These are phyloP conservation scores for Aphelidium insulamus DNA, from an alignment of 371 early-diverging fungal genomes.

Conservation along the genomic window DNA sequence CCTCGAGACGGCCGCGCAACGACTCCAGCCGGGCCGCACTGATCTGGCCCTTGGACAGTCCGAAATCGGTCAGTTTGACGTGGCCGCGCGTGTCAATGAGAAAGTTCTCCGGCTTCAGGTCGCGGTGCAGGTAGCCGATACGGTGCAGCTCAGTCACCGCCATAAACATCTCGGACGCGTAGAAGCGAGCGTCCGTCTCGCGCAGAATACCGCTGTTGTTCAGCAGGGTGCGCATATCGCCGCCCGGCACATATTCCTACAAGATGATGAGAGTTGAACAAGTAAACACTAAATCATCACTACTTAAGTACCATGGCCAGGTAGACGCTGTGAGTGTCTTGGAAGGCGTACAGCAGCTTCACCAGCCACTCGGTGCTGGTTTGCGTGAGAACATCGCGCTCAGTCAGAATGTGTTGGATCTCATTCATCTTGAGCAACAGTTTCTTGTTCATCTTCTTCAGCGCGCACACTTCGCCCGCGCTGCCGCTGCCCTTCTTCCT, in stretches of 20 bases:
- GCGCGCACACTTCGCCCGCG: constrained; percentile 37
- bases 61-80: constrained; percentile 76
- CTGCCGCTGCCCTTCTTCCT: constrained; percentile 27
- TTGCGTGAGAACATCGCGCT: constrained; percentile 37
- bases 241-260: constrained; percentile 83
- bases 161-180: constrained; percentile 38
- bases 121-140: constrained; percentile 31
- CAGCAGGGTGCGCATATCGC: constrained; percentile 57
- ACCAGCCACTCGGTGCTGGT: constrained; percentile 47
- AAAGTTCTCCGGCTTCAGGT: constrained; percentile 8
- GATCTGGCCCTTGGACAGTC: constrained; percentile 51
- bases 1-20: constrained; percentile 29
- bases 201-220: constrained; percentile 32
- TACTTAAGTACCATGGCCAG: constrained; percentile 31
- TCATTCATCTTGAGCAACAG: constrained; percentile 27
- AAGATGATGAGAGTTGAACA: too few relatives aligned
- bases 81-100: too few relatives aligned
- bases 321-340: constrained; percentile 27
- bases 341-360: constrained; percentile 49
- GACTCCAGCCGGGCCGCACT: constrained; percentile 28
- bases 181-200: constrained; percentile 34
- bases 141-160: constrained; percentile 39
- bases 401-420: constrained; percentile 41
- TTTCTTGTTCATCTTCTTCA: constrained; percentile 42
- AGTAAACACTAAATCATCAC: too few relatives aligned